Percentiles rank a stretch among this genome's conserved stretches.
phyloP scores from a whole-genome alignment of 441 rosid species.

The Erodium chrysanthum region DNA sequence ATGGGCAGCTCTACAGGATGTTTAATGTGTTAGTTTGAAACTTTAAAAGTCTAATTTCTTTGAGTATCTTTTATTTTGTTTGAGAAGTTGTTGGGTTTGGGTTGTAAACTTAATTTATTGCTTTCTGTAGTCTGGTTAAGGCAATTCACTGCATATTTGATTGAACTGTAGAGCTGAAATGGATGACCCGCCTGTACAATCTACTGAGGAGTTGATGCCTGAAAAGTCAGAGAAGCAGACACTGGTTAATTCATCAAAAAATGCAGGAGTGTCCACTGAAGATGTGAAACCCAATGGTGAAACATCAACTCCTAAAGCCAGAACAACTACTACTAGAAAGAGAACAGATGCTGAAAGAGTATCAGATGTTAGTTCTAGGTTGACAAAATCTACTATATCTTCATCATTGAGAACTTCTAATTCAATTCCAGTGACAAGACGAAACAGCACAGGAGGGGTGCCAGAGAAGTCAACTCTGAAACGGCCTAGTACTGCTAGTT shows the following conservation, averaged over 20 bases:
- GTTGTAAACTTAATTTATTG: conserved; percentile 22
- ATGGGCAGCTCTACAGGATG: too few relatives aligned
- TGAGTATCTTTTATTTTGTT: neutral
- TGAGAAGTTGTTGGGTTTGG: neutral
- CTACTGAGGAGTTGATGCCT: conserved; percentile 14
- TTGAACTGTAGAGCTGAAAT: conserved; percentile 28
- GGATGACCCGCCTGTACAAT: conserved; percentile 45
- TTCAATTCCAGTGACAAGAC: conserved; percentile 50
- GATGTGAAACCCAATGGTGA: conserved; percentile 34
- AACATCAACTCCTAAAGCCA: conserved; percentile 25
- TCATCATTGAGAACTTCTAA: conserved; percentile 35
- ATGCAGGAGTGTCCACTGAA: conserved; percentile 27
- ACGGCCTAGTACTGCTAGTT: conserved; percentile 21
- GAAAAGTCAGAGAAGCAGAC: conserved; percentile 28
- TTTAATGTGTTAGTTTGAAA: neutral
- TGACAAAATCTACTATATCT: conserved; percentile 38
- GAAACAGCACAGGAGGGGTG: conserved; percentile 86
- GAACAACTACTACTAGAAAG: conserved; percentile 44
- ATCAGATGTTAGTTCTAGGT: conserved; percentile 31
- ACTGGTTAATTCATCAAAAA: conserved; percentile 31
- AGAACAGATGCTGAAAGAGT: conserved; percentile 34
- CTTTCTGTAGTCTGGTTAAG: conserved; percentile 18
- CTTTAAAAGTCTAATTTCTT: neutral
- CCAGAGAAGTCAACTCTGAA: conserved; percentile 39
- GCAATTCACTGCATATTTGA: conserved; percentile 19